Base-by-base conservation (phyloP, 208 protist genomes). In the Balamuthia mandrillaris region DNA sequence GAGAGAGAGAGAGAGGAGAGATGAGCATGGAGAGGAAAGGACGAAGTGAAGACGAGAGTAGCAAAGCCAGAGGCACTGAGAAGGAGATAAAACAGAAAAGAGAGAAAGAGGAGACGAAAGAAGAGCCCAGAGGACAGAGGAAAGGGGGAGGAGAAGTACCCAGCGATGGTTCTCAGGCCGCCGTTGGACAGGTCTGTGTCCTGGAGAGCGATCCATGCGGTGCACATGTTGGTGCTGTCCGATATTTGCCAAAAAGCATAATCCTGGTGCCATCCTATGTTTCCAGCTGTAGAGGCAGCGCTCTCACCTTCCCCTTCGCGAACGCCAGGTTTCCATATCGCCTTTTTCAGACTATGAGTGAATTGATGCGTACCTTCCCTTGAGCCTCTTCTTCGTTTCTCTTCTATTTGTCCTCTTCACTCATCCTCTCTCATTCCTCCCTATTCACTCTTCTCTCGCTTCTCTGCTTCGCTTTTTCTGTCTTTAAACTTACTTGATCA, bases 201-300 rank as follows among this genome's bases (percentile, higher is more conserved):
- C n/a, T 72, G 63, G 21, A 72, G 35, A 6, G 63, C 63, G 6
- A 72, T 72, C 63, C 63, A 72, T 6, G 63, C 63, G 7, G 63
- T 72, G 63, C 42, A 14, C 63, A 72, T 72, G n/a, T 5, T 12
- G 9, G 63, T 18, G 16, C 16, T 49, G 63, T 72, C 29, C n/a
- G 63, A 72, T 14, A 47, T 29, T 45, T 72, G 63, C 63, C 63
- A 72, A 41, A 72, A 72, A 5, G 39, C 35, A 21, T 72, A 72
- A 41, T 72, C 63, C 63, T 72, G 63, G 12, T 72, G 63, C 63
- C 63, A 72, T 10, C 63, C 63, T 18, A 72, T 72, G 63, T 72
- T 72, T 33, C 63, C 63, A 6, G n/a, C n/a, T n/a, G n/a, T n/a
- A n/a, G n/a, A n/a, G n/a, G n/a, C n/a, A n/a, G 63, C 31, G n/a